These are phyloP conservation scores for Cryptococcus neoformans DNA, from an alignment of 1,284 basidiomycete species.

Conservation along the genomic window DNA sequence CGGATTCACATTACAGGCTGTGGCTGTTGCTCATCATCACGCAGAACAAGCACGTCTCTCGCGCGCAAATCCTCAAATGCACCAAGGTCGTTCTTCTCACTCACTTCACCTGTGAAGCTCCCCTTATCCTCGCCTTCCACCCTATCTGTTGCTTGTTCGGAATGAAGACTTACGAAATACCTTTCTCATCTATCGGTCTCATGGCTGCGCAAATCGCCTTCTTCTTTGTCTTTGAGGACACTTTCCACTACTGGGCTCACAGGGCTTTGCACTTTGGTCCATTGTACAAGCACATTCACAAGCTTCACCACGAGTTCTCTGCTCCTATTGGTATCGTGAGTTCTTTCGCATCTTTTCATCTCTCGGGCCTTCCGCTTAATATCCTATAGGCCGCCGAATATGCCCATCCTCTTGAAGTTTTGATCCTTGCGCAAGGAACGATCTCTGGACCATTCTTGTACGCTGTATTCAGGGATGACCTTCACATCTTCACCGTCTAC, in stretches of 20 bases:
- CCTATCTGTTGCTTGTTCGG: constrained; percentile 86
- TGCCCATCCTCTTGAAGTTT: constrained; percentile 89
- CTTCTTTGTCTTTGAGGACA: constrained; percentile 97
- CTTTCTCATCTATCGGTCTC: constrained; percentile 70
- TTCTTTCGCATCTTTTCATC: background rate
- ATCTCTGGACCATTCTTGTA: constrained; percentile 86
- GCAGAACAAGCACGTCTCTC: constrained; percentile 69
- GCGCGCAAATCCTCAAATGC: constrained; percentile 89
- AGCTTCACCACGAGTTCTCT: constrained; percentile 95
- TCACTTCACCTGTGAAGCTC: constrained; percentile 94
- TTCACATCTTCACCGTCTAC: constrained; percentile 84
- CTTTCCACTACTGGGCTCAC: constrained; percentile 79
- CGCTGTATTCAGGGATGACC: constrained; percentile 54
- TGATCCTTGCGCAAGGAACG: constrained; percentile 82
- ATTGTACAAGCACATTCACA: constrained; percentile 97
- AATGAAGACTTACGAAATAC: constrained; percentile 83
- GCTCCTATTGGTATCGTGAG: constrained; percentile 84
- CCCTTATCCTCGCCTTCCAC: constrained; percentile 96
- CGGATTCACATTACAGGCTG: background rate
- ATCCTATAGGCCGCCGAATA: constrained; percentile 78
- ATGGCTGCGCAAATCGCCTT: constrained; percentile 78
- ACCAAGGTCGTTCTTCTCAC: constrained; percentile 92
- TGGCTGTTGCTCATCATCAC: background rate
- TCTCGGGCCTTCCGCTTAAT: constrained; percentile 4
- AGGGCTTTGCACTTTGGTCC: constrained; percentile 84